Percentiles rank a stretch among this genome's conserved stretches.
phyloP scores from a whole-genome alignment of 2,329 filamentous ascomycete genomes.

The Botryotinia narcissicola region DNA sequence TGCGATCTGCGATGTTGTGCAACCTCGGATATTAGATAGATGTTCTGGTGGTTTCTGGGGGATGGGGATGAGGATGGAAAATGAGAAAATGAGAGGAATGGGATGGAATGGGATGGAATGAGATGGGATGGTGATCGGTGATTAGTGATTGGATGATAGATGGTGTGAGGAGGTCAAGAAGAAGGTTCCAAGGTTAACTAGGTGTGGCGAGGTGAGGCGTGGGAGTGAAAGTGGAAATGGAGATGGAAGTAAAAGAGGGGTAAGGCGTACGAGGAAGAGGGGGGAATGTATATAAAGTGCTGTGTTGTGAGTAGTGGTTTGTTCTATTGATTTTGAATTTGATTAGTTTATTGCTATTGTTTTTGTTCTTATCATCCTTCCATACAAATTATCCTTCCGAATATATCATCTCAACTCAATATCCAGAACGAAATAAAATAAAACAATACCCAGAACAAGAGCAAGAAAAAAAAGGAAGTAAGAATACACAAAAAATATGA shows the following conservation, averaged over 20 bases:
- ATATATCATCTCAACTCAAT: too few relatives aligned
- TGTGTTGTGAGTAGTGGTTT: neutral
- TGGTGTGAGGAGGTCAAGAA: neutral
- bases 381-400: too few relatives aligned
- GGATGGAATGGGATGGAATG: neutral
- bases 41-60: neutral
- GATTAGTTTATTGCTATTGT: too few relatives aligned
- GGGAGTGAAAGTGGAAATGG: neutral
- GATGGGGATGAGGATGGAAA: too few relatives aligned
- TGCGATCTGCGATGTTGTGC: too few relatives aligned
- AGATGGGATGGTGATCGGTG: too few relatives aligned
- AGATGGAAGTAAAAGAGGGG: neutral
- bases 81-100: neutral
- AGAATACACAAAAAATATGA: neutral
- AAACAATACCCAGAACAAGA: neutral
- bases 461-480: neutral
- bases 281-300: neutral
- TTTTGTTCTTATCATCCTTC: too few relatives aligned
- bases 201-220: neutral
- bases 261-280: neutral
- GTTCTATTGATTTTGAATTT: too few relatives aligned
- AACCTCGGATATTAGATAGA: too few relatives aligned
- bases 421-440: neutral
- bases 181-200: neutral
- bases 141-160: neutral